Base-by-base conservation (phyloP, 805 yeast genomes). In the Ogataea ganodermae region DNA sequence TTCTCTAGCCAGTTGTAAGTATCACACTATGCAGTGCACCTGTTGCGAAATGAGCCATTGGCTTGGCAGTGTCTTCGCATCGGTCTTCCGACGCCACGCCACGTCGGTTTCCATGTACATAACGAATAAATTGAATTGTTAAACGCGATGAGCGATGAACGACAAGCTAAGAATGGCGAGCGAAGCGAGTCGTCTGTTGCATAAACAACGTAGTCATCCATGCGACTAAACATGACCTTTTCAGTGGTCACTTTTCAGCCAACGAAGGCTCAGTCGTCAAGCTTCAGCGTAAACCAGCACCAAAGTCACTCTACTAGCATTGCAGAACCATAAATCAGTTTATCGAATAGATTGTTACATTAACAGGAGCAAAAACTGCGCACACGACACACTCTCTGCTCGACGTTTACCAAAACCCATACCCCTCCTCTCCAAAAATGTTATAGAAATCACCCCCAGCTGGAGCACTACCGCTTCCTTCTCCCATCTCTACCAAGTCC, bases 381-480 rank as follows among this genome's bases (percentile, higher is more conserved):
- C n/a, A n/a, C n/a, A n/a, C n/a, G n/a, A n/a, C n/a, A n/a, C n/a
- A n/a, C n/a, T n/a, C n/a, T n/a, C n/a, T n/a, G 18, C 18, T 50
- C 42, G 27, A 7, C 10, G 21, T 17, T 33, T 24, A 61, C 66
- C 66, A 61, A 44, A 61, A 61, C 26, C 62, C 63, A 39, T 59
- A 60, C 3, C 64, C 63, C 36, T 60, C 64, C 26, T 58, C 64
- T 5, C 56, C 60, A 18, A 58, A 56, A 5, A 57, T 48, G 44
- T 48, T 53, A 14, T 46, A 48, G 6, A 52, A 41, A n/a, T 52
- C 59, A 13, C 32, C 31, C 4, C 31, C 31, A n/a, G n/a, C 16
- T 6, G n/a, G n/a, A 13, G 18, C 33, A 6, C 33, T 18, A 12
- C 36, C 22, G 23, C 13, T n/a, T 33, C 22, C 21, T 10, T 24